phyloP scores from a whole-genome alignment of 2,329 filamentous ascomycete species.

The Tympanopsis confertula region DNA sequence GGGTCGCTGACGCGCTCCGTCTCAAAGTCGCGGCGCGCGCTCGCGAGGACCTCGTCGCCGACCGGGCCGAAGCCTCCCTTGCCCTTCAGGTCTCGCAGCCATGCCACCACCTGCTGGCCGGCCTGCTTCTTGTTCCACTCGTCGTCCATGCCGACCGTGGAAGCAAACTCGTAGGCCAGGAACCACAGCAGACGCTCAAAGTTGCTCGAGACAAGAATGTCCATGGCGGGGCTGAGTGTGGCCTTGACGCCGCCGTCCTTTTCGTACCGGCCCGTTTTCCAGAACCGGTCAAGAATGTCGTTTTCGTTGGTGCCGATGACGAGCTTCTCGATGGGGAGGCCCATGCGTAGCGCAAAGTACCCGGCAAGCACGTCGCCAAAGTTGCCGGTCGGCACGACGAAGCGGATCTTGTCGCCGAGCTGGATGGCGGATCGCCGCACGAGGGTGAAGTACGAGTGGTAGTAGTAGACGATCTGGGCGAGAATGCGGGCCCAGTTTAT shows the following conservation, averaged over 20 bases:
- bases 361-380: conserved; percentile 91
- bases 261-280: conserved; percentile 79
- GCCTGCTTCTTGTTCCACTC: conserved; percentile 57
- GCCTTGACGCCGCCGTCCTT: conserved; percentile 77
- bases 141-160: conserved; percentile 46
- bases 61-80: conserved; percentile 73
- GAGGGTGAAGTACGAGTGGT: conserved; percentile 83
- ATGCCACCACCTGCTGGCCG: conserved; percentile 64
- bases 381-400: conserved; percentile 88
- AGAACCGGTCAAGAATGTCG: conserved; percentile 92
- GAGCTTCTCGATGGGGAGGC: conserved; percentile 76
- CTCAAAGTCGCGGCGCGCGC: conserved; percentile 65
- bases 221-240: conserved; percentile 91
- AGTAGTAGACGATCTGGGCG: conserved; percentile 95
- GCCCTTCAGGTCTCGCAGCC: conserved; percentile 71
- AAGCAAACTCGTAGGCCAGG: conserved; percentile 64
- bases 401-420: conserved; percentile 61
- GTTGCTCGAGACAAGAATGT: conserved; percentile 91
- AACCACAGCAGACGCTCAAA: conserved; percentile 95
- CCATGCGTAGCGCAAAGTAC: conserved; percentile 86
- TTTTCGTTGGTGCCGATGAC: conserved; percentile 94
- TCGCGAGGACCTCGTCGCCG: conserved; percentile 58
- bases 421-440: conserved; percentile 48
- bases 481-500: conserved; percentile 95
- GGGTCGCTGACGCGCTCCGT: conserved; percentile 61